Evolutionary conservation across 2,329 filamentous ascomycete species (phyloP), one percentile per base, ranked within the genome.

Genomic region (Calonectria crousiana): DNA sequence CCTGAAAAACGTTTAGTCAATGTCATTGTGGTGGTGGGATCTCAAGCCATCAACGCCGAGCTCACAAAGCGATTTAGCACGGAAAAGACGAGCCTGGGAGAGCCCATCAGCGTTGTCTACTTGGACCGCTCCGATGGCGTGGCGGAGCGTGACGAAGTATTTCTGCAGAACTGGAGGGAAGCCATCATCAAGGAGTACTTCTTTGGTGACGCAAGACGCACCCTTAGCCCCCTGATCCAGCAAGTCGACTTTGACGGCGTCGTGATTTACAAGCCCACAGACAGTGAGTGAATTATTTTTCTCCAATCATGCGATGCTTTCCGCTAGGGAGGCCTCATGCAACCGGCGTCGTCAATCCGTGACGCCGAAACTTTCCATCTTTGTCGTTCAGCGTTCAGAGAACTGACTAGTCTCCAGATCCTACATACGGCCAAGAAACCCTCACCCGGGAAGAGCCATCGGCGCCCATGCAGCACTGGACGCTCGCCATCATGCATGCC

Each of bases 141-240:
- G 47, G 94, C 95, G 1, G 92, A 95, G 80, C 90, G 95, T 62
- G 93, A 95, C 76, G 91, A 93, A 47, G 83, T 86, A 0, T 97
- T 95, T 83, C 92, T 96, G 88, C 94, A 95, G 80, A 89, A 92
- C 20, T 86, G 91, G 6, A 91, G 94, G 56, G 94, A 97, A 80
- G 91, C 93, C 0, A 91, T 94, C 66, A 95, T 98, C 67, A 93
- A 94, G 78, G 93, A 96, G 79, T 99, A 99, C 85, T 99, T 99
- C 87, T 99, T 98, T 82, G 97, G 97, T 13, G 93, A 94, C 76
- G 85, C 90, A 1, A 92, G 92, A 75, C 91, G 94, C 72, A 94
- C 95, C 0, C 88, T 99, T 2, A 97, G 94, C 58, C 97, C 97
- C 0, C 94, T 96, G 79, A 97, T 95, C 9, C 95, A 98, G 80